Base-by-base conservation (phyloP, 305 asterid species). In the Solanum hybrid region DNA sequence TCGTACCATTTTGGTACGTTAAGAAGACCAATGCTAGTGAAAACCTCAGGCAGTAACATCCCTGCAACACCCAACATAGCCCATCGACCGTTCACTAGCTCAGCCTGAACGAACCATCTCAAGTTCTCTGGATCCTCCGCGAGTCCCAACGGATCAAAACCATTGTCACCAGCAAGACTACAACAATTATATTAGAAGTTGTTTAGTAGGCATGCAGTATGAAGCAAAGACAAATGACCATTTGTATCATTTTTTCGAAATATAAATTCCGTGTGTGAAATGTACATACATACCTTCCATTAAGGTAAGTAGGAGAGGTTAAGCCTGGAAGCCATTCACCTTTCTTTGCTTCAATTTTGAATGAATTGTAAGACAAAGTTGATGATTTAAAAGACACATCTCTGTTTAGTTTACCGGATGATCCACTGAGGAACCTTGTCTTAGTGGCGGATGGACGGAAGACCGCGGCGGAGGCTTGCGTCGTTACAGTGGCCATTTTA, bases 11-110 rank as follows among this genome's bases (percentile, higher is more conserved):
- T 93, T 0, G 99, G 99, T 67, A 91, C 98, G 46, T 96, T 95
- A 73, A 97, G 86, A 90, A 97, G 36, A 8, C 99, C 99, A 69
- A 89, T 40, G 5, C 93, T 94, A 1, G 99, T 95, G 28, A 96
- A 89, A 13, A 95, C 98, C 81, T 97, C 99, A 11, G 99, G 99
- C 90, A 97, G 42, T 36, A 97, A 82, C 98, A 97, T 97, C 35
- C 99, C 98, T 7, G 98, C 97, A 24, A 97, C 99, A 0, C 99
- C 99, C 89, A 97, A 89, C 99, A 96, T 97, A 9, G 99, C 99
- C 99, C 99, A 97, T 81, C 98, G 88, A 71, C 99, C 92, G 88
- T 97, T 97, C 36, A 96, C 98, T 2, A 97, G 98, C 95, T 97
- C 99, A 0, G 98, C 99, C 91, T 96, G 98, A 61, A 97, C 90